Conservation (phyloP, 2,329 filamentous ascomycete genomes). For the Fusarium sp. region DNA sequence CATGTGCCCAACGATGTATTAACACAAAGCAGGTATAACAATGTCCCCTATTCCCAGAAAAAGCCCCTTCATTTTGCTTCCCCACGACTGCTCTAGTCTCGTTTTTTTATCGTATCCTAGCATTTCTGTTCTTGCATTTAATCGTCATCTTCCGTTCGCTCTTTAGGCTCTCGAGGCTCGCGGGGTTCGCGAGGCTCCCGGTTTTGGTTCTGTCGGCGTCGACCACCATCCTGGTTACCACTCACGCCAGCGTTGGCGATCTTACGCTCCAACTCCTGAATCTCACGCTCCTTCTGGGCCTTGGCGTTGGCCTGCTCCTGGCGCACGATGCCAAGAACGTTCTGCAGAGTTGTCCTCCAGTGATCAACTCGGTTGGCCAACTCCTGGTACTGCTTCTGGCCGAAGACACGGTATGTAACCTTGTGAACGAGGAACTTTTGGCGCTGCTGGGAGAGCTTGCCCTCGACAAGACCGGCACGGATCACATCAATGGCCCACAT, state of each 20-base stretch:
- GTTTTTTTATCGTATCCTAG: slow-evolving; percentile 30
- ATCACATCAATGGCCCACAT: slow-evolving; percentile 99
- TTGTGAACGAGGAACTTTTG: slow-evolving; percentile 95
- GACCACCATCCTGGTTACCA: slow-evolving; percentile 48
- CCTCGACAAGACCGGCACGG: slow-evolving; percentile 93
- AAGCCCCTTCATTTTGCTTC: slow-evolving; percentile 30
- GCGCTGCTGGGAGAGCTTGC: slow-evolving; percentile 93
- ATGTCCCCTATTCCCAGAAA: slow-evolving; percentile 38
- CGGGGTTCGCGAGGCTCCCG: slow-evolving; percentile 32
- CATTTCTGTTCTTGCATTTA: slow-evolving; percentile 49
- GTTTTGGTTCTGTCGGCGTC: slow-evolving; percentile 50
- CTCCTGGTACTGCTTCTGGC: slow-evolving; percentile 98
- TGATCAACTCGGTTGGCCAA: slow-evolving; percentile 90
- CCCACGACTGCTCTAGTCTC: slow-evolving; percentile 32
- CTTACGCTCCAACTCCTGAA: slow-evolving; percentile 77
- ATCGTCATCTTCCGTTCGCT: slow-evolving; percentile 68
- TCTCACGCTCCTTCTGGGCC: slow-evolving; percentile 80
- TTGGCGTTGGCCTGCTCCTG: slow-evolving; percentile 84
- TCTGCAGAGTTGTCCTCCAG: slow-evolving; percentile 85
- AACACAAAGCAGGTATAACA: slow-evolving; percentile 49
- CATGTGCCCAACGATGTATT: slow-evolving; percentile 49
- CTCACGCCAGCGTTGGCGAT: slow-evolving; percentile 58
- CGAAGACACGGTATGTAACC: slow-evolving; percentile 95
- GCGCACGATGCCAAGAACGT: slow-evolving; percentile 81
- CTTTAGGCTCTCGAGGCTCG: slow-evolving; percentile 43